Evolutionary conservation across 768 basidiomycete genomes (phyloP).

Genomic region (Lactifluus subvellereus): DNA sequence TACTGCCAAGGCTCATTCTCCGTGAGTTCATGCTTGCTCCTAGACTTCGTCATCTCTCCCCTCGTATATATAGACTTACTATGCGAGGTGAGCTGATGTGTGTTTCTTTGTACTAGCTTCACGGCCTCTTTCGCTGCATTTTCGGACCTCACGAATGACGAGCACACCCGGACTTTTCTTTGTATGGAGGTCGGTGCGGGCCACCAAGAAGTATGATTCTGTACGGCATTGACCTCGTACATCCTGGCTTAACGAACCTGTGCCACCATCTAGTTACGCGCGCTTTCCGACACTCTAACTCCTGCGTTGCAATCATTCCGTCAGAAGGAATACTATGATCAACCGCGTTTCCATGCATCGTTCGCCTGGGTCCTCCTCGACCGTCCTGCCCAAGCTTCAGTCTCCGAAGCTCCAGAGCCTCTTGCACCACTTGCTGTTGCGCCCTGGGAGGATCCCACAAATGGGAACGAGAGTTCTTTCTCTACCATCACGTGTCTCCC

Average conservation of each 20-base stretch:
- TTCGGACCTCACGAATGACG: constrained; percentile 71
- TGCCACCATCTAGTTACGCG: constrained; percentile 45
- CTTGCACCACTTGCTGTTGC: not conserved
- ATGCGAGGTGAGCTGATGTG: constrained; percentile 2
- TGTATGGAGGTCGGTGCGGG: constrained; percentile 81
- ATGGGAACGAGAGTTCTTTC: not conserved
- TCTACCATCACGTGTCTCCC: not conserved
- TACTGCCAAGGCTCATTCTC: constrained; percentile 40
- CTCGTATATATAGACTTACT: not conserved
- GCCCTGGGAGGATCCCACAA: not conserved
- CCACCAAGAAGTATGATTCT: constrained; percentile 54
- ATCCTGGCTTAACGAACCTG: not conserved
- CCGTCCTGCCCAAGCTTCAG: constrained; percentile 5
- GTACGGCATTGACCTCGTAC: not conserved
- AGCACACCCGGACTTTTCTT: constrained; percentile 74
- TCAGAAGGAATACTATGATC: constrained; percentile 72
- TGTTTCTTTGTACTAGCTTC: constrained; percentile 46
- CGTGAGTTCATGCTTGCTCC: constrained; percentile 37
- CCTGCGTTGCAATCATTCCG: constrained; percentile 55
- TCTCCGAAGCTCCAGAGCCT: not conserved
- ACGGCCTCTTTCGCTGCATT: constrained; percentile 65
- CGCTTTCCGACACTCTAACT: constrained; percentile 49
- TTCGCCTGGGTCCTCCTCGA: constrained; percentile 81
- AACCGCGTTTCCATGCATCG: constrained; percentile 84
- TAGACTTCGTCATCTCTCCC: not conserved